Percentiles rank a stretch among this genome's conserved stretches.
These are phyloP conservation scores for Kwoniella shivajii DNA, from an alignment of 1,284 basidiomycete genomes.

Conservation along the genomic window DNA sequence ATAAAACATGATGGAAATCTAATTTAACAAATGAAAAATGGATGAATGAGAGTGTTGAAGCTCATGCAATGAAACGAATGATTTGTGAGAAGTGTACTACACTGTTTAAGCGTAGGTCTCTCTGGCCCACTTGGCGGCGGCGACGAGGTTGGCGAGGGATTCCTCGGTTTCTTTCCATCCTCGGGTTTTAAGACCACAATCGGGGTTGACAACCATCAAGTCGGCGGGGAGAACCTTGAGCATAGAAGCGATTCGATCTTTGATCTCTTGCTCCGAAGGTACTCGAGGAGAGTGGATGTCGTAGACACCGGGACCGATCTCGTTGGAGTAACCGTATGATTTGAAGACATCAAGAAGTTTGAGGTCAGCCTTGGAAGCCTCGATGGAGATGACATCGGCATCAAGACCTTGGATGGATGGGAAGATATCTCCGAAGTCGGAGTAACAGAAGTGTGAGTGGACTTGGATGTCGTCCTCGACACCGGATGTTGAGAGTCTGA, in stretches of 20 bases:
- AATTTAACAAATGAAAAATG: constrained; percentile 8
- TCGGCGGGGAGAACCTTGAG: constrained; percentile 74
- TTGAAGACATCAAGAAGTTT: constrained; percentile 96
- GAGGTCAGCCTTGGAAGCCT: constrained; percentile 97
- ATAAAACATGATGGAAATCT: constrained; percentile 26
- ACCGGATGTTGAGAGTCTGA: constrained; percentile 93
- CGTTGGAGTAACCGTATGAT: constrained; percentile 93
- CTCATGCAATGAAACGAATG: constrained; percentile 43
- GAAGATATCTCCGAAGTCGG: constrained; percentile 94
- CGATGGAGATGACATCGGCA: constrained; percentile 97
- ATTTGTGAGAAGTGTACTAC: neutral
- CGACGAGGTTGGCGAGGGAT: constrained; percentile 83
- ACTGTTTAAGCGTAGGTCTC: constrained; percentile 69
- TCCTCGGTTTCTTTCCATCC: constrained; percentile 94
- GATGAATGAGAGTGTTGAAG: constrained; percentile 78
- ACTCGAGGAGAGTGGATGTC: constrained; percentile 99
- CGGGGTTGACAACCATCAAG: constrained; percentile 91
- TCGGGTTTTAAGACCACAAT: constrained; percentile 80
- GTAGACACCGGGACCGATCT: constrained; percentile 98
- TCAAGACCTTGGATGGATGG: constrained; percentile 95
- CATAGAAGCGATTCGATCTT: constrained; percentile 86
- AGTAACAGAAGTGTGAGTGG: constrained; percentile 86
- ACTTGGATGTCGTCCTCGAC: constrained; percentile 90
- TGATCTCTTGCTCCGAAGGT: constrained; percentile 90
- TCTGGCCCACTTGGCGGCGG: constrained; percentile 86